phyloP scores from a whole-genome alignment of 257 asterid species.

The Jacaranda copaia region DNA sequence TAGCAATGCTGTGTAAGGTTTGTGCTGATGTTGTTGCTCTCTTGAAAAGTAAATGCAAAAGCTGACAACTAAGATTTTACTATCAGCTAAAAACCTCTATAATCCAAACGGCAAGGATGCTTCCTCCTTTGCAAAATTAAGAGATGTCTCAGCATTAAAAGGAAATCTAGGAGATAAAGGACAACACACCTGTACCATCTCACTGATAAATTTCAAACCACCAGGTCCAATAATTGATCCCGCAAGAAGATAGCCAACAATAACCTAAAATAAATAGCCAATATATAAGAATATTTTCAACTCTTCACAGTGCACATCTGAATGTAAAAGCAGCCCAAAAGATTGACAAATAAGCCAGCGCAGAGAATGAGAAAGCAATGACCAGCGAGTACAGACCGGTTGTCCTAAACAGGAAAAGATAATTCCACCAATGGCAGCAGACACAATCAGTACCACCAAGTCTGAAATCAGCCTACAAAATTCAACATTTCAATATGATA shows the following conservation, averaged over 20 bases:
- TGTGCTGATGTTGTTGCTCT: not conserved
- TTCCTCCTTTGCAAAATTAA: slow-evolving; percentile 15
- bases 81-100: slow-evolving; percentile 24
- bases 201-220: slow-evolving; percentile 87
- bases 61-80: slow-evolving; percentile 1
- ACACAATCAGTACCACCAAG: slow-evolving; percentile 95
- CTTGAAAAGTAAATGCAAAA: not conserved
- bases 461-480: slow-evolving; percentile 91
- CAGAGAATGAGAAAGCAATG: slow-evolving; percentile 17
- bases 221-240: slow-evolving; percentile 98
- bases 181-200: slow-evolving; percentile 87
- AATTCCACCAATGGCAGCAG: slow-evolving; percentile 99
- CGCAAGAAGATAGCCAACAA: slow-evolving; percentile 95
- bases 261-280: slow-evolving; percentile 59
- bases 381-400: slow-evolving; percentile 74
- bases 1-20: not conserved
- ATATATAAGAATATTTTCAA: slow-evolving; percentile 25
- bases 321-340: slow-evolving; percentile 36
- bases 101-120: not conserved
- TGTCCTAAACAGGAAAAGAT: slow-evolving; percentile 94
- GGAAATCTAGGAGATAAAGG: slow-evolving; percentile 27
- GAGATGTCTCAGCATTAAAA: slow-evolving; percentile 18
- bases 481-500: slow-evolving; percentile 28
- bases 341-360: not conserved
- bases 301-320: slow-evolving; percentile 15